Base-by-base conservation (phyloP, 176 grass and related monocot genomes). In the Oryza longistaminata region DNA sequence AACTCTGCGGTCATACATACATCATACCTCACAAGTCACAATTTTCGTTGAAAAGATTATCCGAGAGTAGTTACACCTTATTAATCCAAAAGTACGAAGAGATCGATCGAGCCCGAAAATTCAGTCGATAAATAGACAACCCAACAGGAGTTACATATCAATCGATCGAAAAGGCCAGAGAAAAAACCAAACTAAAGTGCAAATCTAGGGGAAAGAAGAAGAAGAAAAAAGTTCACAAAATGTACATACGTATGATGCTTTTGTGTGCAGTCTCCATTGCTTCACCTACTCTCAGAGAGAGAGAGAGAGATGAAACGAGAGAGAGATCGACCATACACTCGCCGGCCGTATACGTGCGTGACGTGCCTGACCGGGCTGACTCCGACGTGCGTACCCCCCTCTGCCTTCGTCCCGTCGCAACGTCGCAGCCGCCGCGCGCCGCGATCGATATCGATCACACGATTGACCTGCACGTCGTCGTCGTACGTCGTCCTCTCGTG, bases 341-440 rank as follows among this genome's bases (percentile, higher is more conserved):
- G 17, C 15, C 50, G 40, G 6, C 8, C 7, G 7, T 8, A 8
- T 9, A 1, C 40, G 15, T 19, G 16, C 40, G 15, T 53, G 50
- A 53, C 50, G 50, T 55, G 52, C 17, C 16, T 55, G 22, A 9
- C 11, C 4, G 69, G 2, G 2, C 40, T 44, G 69, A 35, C 13
- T 19, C 3, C 24, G 69, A 34, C 19, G 29, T 3, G 43, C 33
- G 27, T 37, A 50, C 64, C 17, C 40, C 35, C 35, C 35, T 37
- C 35, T 50, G 42, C 45, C 82, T 76, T 84, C 29, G 61, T 21
- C 82, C 48, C 17, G 72, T 76, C 61, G 82, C 82, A 68, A 37
- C 5, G 35, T 37, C 35, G 76, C 40, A 7, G 40, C 40, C 8
- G 39, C 39, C 7, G n/a, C n/a, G n/a, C n/a, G 39, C 7, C 39